Percentiles rank a stretch among this genome's conserved stretches.
Evolutionary conservation across 352 stramenopile species (phyloP).

Genomic region (Nothophytophthora sp.): DNA sequence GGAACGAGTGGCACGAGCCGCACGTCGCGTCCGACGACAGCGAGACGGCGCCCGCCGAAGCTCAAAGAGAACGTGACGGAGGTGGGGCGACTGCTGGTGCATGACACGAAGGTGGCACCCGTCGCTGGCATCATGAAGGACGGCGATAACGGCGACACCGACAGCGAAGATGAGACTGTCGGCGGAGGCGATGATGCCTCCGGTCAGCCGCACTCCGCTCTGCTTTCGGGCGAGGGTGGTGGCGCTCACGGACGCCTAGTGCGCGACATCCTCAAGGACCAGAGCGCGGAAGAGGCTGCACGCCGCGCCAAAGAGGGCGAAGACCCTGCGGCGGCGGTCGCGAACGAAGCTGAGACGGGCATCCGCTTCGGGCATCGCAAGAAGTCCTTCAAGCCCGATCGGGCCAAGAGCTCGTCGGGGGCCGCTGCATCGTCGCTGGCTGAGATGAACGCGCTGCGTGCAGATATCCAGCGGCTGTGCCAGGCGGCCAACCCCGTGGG

Average conservation of each 20-base stretch:
- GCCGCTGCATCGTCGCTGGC: constrained; percentile 57
- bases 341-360: constrained; percentile 67
- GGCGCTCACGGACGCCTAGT: constrained; percentile 69
- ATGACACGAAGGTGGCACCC: constrained; percentile 81
- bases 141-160: constrained; percentile 74
- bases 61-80: constrained; percentile 89
- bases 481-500: constrained; percentile 91
- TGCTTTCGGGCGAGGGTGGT: constrained; percentile 35
- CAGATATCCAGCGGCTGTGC: constrained; percentile 91
- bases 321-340: constrained; percentile 39
- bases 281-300: constrained; percentile 67
- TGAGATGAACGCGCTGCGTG: constrained; percentile 80
- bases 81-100: constrained; percentile 60
- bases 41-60: constrained; percentile 81
- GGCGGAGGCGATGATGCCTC: constrained; percentile 24
- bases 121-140: constrained; percentile 85
- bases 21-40: constrained; percentile 81
- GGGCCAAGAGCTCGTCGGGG: constrained; percentile 51
- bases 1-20: constrained; percentile 67
- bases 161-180: constrained; percentile 59
- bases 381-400: constrained; percentile 82
- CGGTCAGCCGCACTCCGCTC: constrained; percentile 26
- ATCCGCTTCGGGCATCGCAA: constrained; percentile 72
- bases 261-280: constrained; percentile 84
- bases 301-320: constrained; percentile 71